These are phyloP conservation scores for Lactarius quietus DNA, from an alignment of 768 basidiomycete species.

Conservation along the genomic window DNA sequence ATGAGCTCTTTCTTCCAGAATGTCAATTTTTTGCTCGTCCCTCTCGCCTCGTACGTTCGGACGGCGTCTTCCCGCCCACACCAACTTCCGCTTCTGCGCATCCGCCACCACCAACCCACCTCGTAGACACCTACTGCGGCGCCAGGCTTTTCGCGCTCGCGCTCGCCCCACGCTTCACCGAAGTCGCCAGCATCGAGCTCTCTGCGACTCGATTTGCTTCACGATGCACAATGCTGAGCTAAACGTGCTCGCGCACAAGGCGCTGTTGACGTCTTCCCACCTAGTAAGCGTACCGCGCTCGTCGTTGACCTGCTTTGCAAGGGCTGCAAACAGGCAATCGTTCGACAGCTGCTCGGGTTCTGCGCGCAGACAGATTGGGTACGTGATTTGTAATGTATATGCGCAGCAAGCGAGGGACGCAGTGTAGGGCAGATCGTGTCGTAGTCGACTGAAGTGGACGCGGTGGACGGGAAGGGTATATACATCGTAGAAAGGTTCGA, in stretches of 20 bases:
- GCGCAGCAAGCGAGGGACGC: constrained; percentile 89
- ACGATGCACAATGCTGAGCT: constrained; percentile 64
- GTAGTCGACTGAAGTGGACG: constrained; percentile 39
- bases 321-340: constrained; percentile 80
- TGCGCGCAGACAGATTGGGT: constrained; percentile 67
- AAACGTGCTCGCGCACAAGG: constrained; percentile 54
- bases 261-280: constrained; percentile 61
- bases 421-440: constrained; percentile 66
- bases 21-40: constrained; percentile 87
- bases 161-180: constrained; percentile 67
- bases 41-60: constrained; percentile 82
- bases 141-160: constrained; percentile 84
- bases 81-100: constrained; percentile 24
- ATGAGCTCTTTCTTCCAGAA: constrained; percentile 97
- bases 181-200: constrained; percentile 88
- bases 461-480: constrained; percentile 28
- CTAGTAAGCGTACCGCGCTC: constrained; percentile 59
- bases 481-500: constrained; percentile 87
- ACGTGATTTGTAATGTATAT: constrained; percentile 95
- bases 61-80: constrained; percentile 56
- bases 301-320: constrained; percentile 92
- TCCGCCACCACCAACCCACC: constrained; percentile 62
- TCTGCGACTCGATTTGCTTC: constrained; percentile 63
- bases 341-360: constrained; percentile 74
- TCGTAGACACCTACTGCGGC: constrained; percentile 95